phyloP scores from a whole-genome alignment of 768 basidiomycete species.

The Termitomyces heimii region DNA sequence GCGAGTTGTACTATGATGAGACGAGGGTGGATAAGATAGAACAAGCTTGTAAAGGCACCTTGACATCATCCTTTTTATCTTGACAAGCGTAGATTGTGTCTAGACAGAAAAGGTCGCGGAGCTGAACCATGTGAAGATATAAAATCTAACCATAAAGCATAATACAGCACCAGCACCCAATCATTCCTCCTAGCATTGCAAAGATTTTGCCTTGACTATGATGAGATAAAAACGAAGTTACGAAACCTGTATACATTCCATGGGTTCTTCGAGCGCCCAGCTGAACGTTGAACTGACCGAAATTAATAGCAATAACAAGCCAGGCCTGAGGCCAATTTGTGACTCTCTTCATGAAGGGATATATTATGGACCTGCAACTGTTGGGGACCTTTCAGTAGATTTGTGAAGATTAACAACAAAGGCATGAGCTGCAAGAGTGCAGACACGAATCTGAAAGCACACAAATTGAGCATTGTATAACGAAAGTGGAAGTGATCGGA shows the following conservation, averaged over 20 bases:
- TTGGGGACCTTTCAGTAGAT: conserved; percentile 1
- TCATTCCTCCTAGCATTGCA: not conserved
- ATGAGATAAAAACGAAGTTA: conserved; percentile 4
- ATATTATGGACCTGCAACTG: too few species aligned
- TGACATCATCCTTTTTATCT: conserved; percentile 53
- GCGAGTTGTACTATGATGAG: not conserved
- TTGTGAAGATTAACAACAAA: not conserved
- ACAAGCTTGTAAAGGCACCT: not conserved
- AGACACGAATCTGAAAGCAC: not conserved
- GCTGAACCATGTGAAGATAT: not conserved
- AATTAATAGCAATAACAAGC: conserved; percentile 27
- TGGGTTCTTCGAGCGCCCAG: too few species aligned
- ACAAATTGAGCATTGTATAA: not conserved
- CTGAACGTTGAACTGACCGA: not conserved
- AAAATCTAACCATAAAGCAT: conserved; percentile 3
- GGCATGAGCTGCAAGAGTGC: conserved; percentile 1
- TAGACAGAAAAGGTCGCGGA: not conserved
- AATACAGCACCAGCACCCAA: conserved; percentile 17
- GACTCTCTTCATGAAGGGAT: conserved; percentile 34
- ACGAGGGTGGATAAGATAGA: not conserved
- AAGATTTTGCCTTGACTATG: not conserved
- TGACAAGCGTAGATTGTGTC: conserved; percentile 60
- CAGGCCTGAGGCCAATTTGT: conserved; percentile 39
- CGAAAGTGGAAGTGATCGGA: not conserved
- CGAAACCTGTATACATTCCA: conserved; percentile 5